phyloP scores from a whole-genome alignment of 1,139 yeast species.

The Candida glucosophila region DNA sequence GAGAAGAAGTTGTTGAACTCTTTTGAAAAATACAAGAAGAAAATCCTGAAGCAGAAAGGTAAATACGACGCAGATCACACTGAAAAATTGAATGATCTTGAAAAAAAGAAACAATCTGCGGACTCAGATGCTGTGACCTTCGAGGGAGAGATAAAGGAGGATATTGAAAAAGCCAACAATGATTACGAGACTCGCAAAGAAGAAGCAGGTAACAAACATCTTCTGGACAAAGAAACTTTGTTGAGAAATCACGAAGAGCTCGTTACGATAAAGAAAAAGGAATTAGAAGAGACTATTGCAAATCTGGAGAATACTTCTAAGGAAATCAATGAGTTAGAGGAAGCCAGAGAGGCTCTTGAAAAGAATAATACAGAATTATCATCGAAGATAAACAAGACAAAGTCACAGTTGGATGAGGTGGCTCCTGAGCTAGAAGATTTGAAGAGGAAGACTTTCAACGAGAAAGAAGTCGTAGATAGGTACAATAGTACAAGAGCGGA shows the following conservation, averaged over 20 bases:
- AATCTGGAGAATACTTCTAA: constrained; percentile 39
- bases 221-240: constrained; percentile 35
- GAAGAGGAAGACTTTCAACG: constrained; percentile 31
- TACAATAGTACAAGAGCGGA: constrained; percentile 33
- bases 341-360: constrained; percentile 32
- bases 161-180: constrained; percentile 36
- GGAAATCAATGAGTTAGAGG: constrained; percentile 37
- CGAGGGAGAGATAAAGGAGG: constrained; percentile 29
- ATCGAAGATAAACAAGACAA: constrained; percentile 32
- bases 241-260: constrained; percentile 38
- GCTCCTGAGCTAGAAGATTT: constrained; percentile 32
- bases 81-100: constrained; percentile 23
- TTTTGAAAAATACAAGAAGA: constrained; percentile 31
- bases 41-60: constrained; percentile 32
- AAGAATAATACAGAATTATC: constrained; percentile 35
- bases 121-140: constrained; percentile 27
- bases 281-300: constrained; percentile 39
- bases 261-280: constrained; percentile 40
- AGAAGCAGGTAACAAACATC: constrained; percentile 41
- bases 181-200: constrained; percentile 41
- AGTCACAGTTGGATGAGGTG: constrained; percentile 32
- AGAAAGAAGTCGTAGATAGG: constrained; percentile 26
- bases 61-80: constrained; percentile 34
- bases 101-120: constrained; percentile 21
- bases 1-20: constrained; percentile 34